Conservation (phyloP, 192 early-diverging fungal genomes). For the Haplosporangium gracile region DNA sequence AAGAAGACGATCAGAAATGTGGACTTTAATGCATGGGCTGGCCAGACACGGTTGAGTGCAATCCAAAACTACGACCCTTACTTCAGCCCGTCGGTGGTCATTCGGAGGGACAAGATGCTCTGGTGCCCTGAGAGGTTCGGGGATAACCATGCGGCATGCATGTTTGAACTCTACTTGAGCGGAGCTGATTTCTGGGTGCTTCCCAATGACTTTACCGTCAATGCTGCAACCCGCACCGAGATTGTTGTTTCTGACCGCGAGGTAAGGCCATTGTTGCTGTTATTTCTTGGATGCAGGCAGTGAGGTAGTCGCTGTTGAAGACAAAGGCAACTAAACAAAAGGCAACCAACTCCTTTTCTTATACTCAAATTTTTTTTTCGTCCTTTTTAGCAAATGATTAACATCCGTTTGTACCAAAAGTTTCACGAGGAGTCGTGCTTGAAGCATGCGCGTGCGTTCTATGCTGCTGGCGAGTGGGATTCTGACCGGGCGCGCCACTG, state of each 20-base stretch:
- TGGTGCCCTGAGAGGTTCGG: constrained; percentile 69
- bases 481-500: constrained; percentile 61
- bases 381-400: constrained; percentile 61
- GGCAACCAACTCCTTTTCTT: background rate
- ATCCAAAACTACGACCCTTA: constrained; percentile 66
- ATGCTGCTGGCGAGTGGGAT: constrained; percentile 66
- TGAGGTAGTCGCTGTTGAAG: background rate
- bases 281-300: background rate
- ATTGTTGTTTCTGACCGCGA: constrained; percentile 54
- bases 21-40: constrained; percentile 53
- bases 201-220: constrained; percentile 60
- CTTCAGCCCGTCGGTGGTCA: constrained; percentile 65
- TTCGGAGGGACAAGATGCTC: constrained; percentile 55
- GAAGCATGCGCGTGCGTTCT: constrained; percentile 67
- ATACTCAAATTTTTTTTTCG: constrained; percentile 8
- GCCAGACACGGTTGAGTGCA: constrained; percentile 44
- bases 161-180: constrained; percentile 59
- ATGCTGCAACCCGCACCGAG: constrained; percentile 25
- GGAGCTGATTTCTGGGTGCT: constrained; percentile 66
- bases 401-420: constrained; percentile 68
- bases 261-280: constrained; percentile 24
- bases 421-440: constrained; percentile 70
- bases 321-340: background rate
- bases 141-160: constrained; percentile 63
- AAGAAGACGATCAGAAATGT: constrained; percentile 60